Evolutionary conservation across 371 early-diverging fungal species (phyloP), one percentile per base, ranked within the genome.

Genomic region (Mucor piriformis): DNA sequence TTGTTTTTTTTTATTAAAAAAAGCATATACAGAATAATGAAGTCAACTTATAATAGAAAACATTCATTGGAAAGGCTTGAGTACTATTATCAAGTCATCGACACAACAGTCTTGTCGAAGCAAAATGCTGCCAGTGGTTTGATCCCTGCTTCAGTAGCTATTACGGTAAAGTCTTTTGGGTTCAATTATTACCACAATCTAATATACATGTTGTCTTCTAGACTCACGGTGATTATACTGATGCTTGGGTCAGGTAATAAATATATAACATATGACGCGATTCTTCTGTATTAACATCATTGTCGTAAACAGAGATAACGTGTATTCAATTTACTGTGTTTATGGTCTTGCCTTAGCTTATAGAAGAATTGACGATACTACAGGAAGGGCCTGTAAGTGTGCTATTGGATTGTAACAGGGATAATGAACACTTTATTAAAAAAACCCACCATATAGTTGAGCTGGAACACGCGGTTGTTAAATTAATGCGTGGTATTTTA

Each of bases 311-410:
- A 91, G 95, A 46, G 95, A 95, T 74, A 95, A 95, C 63, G 95
- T 95, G 7, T 93, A 95, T 66, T 94, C 95, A n/a, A 94, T 95
- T 57, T 78, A 91, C 62, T 88, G 88, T 50, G 93, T 92, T 13
- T 94, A 85, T 79, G 94, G 93, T 38, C 77, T 95, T 20, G 91
- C 93, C 2, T 76, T 94, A 2, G 94, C 94, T 1, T 95, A 94
- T 64, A 82, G 92, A 58, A 76, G 92, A 33, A 67, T 93, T 23
- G 94, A 93, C 66, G 93, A 93, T 64, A 90, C 87, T 54, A 82
- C 81, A 43, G 94, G 94, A 23, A 77, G 91, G 52, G 88, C 89
- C 27, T 93, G 92, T 93, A 84, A 81, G 85, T 76, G 23, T 15
- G n/a, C 32, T 34, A 15, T 25, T 33, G 42, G 42, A 13, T 13